A percentile compares a stretch with the other conserved stretches of the same genome.
phyloP scores from a whole-genome alignment of 1,139 yeast species.

The Insectozyma bohioensis region DNA sequence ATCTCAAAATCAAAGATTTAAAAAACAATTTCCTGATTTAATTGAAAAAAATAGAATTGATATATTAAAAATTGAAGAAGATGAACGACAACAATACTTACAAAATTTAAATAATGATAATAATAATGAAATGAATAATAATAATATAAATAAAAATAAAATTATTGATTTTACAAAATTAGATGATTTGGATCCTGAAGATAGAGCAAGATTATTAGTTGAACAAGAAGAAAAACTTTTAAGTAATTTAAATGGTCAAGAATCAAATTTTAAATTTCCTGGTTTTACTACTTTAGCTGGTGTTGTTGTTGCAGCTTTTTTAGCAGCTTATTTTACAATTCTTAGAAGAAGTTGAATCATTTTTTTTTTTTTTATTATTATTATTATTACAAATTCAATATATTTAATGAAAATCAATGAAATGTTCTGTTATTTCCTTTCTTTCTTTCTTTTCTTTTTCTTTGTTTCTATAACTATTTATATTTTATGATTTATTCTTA shows the following conservation, averaged over 20 bases:
- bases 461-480: too few species aligned
- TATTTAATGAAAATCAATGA: too few species aligned
- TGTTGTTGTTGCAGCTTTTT: conserved; percentile 31
- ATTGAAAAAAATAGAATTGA: conserved; percentile 45
- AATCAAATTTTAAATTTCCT: too few species aligned
- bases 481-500: too few species aligned
- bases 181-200: conserved; percentile 44
- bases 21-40: conserved; percentile 66
- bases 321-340: conserved; percentile 25
- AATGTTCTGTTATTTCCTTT: too few species aligned
- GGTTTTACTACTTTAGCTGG: conserved; percentile 25
- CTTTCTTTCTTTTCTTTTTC: too few species aligned
- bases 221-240: too few species aligned
- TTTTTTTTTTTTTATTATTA: background rate
- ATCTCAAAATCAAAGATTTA: conserved; percentile 53
- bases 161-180: conserved; percentile 25
- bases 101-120: too few species aligned
- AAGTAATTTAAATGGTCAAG: too few species aligned
- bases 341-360: background rate
- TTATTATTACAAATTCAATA: too few species aligned
- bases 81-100: too few species aligned
- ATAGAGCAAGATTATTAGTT: conserved; percentile 39
- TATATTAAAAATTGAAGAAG: conserved; percentile 12
- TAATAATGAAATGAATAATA: conserved; percentile 8
- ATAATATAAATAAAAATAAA: conserved; percentile 13